Evolutionary conservation across 2,329 filamentous ascomycete genomes (phyloP).

Genomic region (Aspergillus versicolor): DNA sequence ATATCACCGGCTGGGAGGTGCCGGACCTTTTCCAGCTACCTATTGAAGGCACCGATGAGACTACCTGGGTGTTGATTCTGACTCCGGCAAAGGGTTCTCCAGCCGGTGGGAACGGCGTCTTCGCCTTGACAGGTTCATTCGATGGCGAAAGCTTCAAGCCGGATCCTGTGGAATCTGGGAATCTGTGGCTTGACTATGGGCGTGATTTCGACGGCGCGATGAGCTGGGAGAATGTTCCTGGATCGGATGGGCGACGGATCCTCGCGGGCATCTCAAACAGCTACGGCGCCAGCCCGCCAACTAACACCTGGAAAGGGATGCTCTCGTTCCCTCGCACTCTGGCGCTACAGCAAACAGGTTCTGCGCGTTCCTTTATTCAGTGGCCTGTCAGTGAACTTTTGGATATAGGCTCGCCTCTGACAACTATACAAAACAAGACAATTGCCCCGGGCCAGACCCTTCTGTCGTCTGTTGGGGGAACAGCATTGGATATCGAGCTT

Average conservation of each 20-base stretch:
- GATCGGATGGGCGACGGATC: slow-evolving; percentile 6
- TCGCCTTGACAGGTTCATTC: slow-evolving; percentile 4
- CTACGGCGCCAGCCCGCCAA: slow-evolving; percentile 10
- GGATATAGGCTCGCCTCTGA: background rate
- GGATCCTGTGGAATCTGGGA: background rate
- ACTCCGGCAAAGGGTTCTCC: slow-evolving; percentile 9
- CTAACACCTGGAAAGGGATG: slow-evolving; percentile 14
- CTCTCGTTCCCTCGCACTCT: slow-evolving; percentile 15
- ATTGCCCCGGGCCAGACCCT: slow-evolving; percentile 1
- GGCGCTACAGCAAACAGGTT: slow-evolving; percentile 6
- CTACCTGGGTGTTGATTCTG: slow-evolving; percentile 5
- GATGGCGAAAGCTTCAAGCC: background rate
- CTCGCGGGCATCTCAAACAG: slow-evolving; percentile 8
- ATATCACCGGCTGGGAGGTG: background rate
- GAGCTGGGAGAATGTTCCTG: slow-evolving; percentile 11
- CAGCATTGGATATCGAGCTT: slow-evolving; percentile 3
- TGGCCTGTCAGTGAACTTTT: slow-evolving; percentile 9
- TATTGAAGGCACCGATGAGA: background rate
- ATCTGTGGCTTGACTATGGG: slow-evolving; percentile 8
- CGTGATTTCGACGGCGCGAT: slow-evolving; percentile 13
- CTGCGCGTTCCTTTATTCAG: slow-evolving; percentile 11
- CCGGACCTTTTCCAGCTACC: slow-evolving; percentile 10
- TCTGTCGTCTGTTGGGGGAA: background rate
- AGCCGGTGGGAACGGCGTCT: slow-evolving; percentile 9
- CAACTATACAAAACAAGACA: slow-evolving; percentile 1